A percentile compares a stretch with the other conserved stretches of the same genome.
Conservation (phyloP, 306 rosid species). For the Phaseolus lunatus region DNA sequence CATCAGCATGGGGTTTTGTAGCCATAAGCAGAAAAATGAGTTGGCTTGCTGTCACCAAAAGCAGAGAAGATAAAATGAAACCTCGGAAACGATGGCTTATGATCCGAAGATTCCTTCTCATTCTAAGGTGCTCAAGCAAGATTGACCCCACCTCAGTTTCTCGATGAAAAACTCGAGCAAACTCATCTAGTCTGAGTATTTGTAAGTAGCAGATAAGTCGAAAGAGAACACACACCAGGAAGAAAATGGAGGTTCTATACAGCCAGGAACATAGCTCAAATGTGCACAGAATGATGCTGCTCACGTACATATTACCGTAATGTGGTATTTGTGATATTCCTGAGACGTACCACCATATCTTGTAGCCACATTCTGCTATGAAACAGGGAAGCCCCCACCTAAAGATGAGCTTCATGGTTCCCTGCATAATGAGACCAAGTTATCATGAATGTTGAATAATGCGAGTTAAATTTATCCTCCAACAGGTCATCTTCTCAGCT, state of each 20-base stretch:
- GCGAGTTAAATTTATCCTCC: neutral
- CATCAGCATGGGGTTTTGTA: slow-evolving; percentile 59
- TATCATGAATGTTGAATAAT: neutral
- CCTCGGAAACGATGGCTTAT: slow-evolving; percentile 86
- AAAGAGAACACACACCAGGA: slow-evolving; percentile 78
- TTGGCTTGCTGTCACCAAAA: slow-evolving; percentile 85
- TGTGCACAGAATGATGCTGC: slow-evolving; percentile 56
- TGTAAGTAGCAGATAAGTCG: slow-evolving; percentile 76
- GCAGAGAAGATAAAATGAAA: slow-evolving; percentile 70
- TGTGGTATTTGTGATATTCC: slow-evolving; percentile 71
- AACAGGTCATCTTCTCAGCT: neutral
- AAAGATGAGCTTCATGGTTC: slow-evolving; percentile 65
- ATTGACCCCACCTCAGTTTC: slow-evolving; percentile 74
- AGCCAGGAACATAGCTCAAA: slow-evolving; percentile 88
- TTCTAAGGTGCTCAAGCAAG: slow-evolving; percentile 69
- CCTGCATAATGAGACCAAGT: slow-evolving; percentile 55
- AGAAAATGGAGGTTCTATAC: slow-evolving; percentile 84
- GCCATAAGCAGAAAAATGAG: slow-evolving; percentile 67
- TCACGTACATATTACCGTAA: slow-evolving; percentile 62
- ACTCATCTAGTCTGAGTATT: slow-evolving; percentile 72
- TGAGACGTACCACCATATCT: slow-evolving; percentile 88
- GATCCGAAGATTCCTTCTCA: slow-evolving; percentile 64
- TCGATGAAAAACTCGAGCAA: slow-evolving; percentile 64
- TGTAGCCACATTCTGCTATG: slow-evolving; percentile 69
- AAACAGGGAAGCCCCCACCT: slow-evolving; percentile 68